phyloP scores from a whole-genome alignment of 495 filamentous ascomycete species.

The Aspergillus nanangensis region DNA sequence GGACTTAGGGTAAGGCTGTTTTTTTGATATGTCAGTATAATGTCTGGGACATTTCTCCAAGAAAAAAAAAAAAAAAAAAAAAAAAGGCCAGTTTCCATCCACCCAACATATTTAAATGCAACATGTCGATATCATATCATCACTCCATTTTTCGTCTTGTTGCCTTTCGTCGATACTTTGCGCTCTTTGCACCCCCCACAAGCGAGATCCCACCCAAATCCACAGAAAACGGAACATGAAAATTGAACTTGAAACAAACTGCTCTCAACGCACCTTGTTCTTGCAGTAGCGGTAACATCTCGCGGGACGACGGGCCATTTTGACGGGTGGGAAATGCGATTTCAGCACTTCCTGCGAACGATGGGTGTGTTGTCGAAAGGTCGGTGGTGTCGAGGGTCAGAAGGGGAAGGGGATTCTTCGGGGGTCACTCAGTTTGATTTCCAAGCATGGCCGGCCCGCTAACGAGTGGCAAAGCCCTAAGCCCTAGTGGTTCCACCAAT shows the following conservation, averaged over 20 bases:
- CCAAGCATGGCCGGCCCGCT: conserved; percentile 40
- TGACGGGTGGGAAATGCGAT: conserved; percentile 59
- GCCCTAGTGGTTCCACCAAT: conserved; percentile 37
- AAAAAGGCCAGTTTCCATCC: neutral
- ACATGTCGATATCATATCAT: too few species aligned
- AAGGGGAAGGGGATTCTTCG: conserved; percentile 30
- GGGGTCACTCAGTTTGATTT: conserved; percentile 48
- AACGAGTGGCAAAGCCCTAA: conserved; percentile 46
- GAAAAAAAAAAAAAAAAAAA: neutral
- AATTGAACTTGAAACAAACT: conserved; percentile 9
- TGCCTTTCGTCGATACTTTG: neutral
- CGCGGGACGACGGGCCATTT: conserved; percentile 97
- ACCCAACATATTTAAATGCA: too few species aligned
- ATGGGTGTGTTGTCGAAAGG: conserved; percentile 32
- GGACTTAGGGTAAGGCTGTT: conserved; percentile 98
- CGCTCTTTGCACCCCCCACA: conserved; percentile 21
- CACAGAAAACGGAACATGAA: conserved; percentile 18
- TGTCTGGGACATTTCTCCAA: conserved; percentile 4
- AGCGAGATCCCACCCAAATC: conserved; percentile 32
- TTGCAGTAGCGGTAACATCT: conserved; percentile 99
- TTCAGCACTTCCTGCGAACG: conserved; percentile 53
- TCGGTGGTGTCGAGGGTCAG: conserved; percentile 30
- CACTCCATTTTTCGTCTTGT: neutral
- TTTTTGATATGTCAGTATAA: conserved; percentile 29
- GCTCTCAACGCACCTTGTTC: conserved; percentile 80